A percentile compares a stretch with the other conserved stretches of the same genome.
These are phyloP conservation scores for Botrytis sinoallii DNA, from an alignment of 2,329 filamentous ascomycete genomes.

Conservation along the genomic window DNA sequence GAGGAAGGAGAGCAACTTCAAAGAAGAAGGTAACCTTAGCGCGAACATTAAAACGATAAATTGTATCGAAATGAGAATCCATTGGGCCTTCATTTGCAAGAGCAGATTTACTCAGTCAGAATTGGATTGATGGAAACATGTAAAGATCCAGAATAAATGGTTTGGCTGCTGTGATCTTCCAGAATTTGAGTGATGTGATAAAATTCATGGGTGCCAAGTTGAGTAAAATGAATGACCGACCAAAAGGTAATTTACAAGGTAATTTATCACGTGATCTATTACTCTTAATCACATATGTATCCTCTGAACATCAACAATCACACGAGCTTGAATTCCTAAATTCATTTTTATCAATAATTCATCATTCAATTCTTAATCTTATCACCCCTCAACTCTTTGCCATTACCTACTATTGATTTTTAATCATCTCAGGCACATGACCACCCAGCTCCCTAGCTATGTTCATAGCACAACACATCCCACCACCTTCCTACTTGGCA, in stretches of 20 bases:
- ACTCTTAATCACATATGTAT: neutral
- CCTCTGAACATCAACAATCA: neutral
- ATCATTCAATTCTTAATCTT: neutral
- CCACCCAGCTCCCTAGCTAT: conserved; percentile 1
- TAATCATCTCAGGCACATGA: neutral
- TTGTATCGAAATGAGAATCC: too few relatives aligned
- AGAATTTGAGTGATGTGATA: neutral
- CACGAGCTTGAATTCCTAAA: neutral
- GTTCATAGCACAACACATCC: neutral
- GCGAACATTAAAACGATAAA: neutral
- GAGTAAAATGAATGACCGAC: neutral
- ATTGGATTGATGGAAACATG: neutral
- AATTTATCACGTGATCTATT: too few relatives aligned
- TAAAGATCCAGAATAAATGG: neutral
- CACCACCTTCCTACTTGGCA: conserved; percentile 12
- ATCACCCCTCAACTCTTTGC: neutral
- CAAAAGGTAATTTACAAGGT: neutral
- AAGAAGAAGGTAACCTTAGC: neutral
- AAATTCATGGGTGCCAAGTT: neutral
- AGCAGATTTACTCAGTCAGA: neutral
- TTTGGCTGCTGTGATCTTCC: neutral
- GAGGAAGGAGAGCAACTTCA: neutral
- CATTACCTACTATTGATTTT: neutral
- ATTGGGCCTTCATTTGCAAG: neutral
- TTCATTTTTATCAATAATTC: neutral